phyloP scores from a whole-genome alignment of 2,329 filamentous ascomycete species.

The Penicillium sp. region DNA sequence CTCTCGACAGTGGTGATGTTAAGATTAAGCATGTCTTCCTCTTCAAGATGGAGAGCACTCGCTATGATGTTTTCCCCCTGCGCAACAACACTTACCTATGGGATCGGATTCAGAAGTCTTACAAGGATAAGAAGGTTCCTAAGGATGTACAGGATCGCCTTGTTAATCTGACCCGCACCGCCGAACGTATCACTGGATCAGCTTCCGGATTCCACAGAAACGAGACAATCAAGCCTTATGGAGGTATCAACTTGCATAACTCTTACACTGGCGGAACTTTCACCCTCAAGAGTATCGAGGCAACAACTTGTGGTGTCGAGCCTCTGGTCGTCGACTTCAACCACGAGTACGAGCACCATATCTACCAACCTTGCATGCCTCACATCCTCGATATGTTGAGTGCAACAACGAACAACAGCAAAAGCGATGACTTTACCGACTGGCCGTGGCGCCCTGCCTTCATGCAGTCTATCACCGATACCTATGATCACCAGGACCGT shows the following conservation, averaged over 20 bases:
- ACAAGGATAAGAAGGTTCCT: conserved; percentile 36
- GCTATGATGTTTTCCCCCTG: conserved; percentile 49
- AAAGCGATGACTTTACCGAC: conserved; percentile 23
- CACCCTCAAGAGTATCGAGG: conserved; percentile 47
- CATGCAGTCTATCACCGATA: conserved; percentile 34
- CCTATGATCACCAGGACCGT: conserved; percentile 29
- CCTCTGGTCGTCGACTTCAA: conserved; percentile 48
- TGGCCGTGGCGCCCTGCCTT: conserved; percentile 32
- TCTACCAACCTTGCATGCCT: conserved; percentile 49
- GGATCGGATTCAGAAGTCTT: conserved; percentile 38
- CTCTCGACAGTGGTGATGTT: conserved; percentile 25
- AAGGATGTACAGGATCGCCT: conserved; percentile 26
- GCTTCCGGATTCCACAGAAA: conserved; percentile 20
- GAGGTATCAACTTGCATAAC: conserved; percentile 44
- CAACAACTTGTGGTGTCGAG: conserved; percentile 42
- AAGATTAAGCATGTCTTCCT: conserved; percentile 47
- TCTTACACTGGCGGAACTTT: conserved; percentile 47
- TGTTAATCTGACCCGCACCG: conserved; percentile 27
- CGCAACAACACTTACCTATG: conserved; percentile 39
- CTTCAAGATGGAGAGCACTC: conserved; percentile 47
- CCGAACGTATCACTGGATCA: conserved; percentile 27
- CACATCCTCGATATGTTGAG: conserved; percentile 31
- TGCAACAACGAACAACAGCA: conserved; percentile 15
- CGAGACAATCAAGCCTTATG: conserved; percentile 28
- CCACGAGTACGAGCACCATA: conserved; percentile 41